Evolutionary conservation across 768 basidiomycete genomes (phyloP), one percentile per base, ranked within the genome.

Genomic region (Lanmaoa rubissima): DNA sequence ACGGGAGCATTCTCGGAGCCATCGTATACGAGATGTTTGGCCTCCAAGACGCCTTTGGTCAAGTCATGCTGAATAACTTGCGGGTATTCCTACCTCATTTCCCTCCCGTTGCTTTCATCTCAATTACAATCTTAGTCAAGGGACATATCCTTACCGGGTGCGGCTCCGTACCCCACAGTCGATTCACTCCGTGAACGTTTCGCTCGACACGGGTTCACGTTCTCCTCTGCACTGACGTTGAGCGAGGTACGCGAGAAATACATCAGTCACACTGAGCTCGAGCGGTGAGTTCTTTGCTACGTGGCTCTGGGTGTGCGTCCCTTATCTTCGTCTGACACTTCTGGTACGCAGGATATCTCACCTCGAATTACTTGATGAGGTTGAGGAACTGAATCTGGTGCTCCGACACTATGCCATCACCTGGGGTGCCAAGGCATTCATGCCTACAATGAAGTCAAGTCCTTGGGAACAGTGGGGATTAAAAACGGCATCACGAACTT

Each of bases 1-100:
- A 55, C 17, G 58, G 45, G 24, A 51, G 54, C 26, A 17, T 57
- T 36, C 74, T 84, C 1, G 86, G 84, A 28, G 82, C 79, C 3
- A 72, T 93, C 10, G 79, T 93, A n/a, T 98, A 98, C 66, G 96
- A 61, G 17, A 97, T 97, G 90, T 94, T 92, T 67, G 87, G 87
- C 2, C 75, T 96, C 4, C 78, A 83, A 19, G 95, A 97, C 67
- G 65, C 84, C 0, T 98, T 98, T 73, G 96, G 96, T 16, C 79
- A 79, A 21, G 90, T 98, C n/a, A 97, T 98, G 94, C 74, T 87
- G 51, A 81, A 81, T 49, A 98, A 98, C 70, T 78, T 98, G 51
- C 84, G 81, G 77, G 94, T 91, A 58, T 57, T 17, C 26, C 75
- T 54, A 35, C n/a, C 5, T 24, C 39, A 28, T 21, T 19, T 38